Base-by-base conservation (phyloP, 2,329 filamentous ascomycete genomes). In the Monilinia vaccinii-corymbosi region DNA sequence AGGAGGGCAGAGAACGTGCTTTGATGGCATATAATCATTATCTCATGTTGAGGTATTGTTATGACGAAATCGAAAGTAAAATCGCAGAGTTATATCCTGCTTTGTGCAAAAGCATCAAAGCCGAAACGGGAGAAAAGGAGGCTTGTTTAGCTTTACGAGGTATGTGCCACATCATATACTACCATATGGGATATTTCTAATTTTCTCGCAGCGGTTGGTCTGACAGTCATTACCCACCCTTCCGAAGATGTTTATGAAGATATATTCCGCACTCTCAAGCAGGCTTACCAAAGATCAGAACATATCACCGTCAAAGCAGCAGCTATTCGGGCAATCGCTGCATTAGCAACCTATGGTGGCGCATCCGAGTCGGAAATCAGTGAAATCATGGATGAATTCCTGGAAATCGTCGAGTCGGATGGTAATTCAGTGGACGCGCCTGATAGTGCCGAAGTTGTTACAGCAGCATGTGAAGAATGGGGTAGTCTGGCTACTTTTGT, bases 381-480 rank as follows among this genome's bases (percentile, higher is more conserved):
- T 51, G 81, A 86, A 14, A 77, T 85, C 59, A 87, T 89, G 84
- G 79, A 81, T 0, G 82, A 83, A 56, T 75, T 88, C 57, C 74
- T 89, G 21, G 86, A 88, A 64, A 86, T 89, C 52, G 75, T 86
- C 36, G 82, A 85, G 51, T 85, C 84, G 0, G 86, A 90, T 66
- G 87, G 87, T 2, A 76, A 80, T 48, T 82, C 79, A 1, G 76
- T 88, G 38, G 81, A 81, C 28, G 85, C 85, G 5, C 75, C 77
- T 44, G 86, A 89, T 64, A 81, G 83, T 64, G 77, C 77, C 1
- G 76, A 77, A 31, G 79, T 85, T 5, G 86, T 89, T 6, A 77
- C 79, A 16, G 85, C 86, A 14, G 84, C 86, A 3, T 76, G 87
- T 9, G 81, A 88, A 69, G 82, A 84, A 68, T 89, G 86, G 84